These are phyloP conservation scores for Lyophyllum decastes DNA, from an alignment of 768 basidiomycete genomes.

Conservation along the genomic window DNA sequence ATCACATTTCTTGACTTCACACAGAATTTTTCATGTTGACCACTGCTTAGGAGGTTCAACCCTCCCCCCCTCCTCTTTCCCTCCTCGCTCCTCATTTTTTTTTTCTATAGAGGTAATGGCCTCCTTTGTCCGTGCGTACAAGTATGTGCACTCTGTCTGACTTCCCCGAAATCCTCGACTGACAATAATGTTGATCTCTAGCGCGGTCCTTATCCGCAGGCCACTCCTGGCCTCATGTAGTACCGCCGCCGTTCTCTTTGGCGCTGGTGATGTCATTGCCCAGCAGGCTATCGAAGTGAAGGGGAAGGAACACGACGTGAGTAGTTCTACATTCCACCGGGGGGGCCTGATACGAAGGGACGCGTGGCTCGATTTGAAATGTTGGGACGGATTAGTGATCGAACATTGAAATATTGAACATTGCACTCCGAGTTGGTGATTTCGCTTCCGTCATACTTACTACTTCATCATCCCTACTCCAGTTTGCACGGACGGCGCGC, in stretches of 20 bases:
- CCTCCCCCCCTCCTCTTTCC: neutral
- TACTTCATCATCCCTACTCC: neutral
- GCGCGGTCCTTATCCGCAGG: conserved; percentile 58
- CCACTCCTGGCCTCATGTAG: conserved; percentile 65
- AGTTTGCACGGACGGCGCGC: conserved; percentile 64
- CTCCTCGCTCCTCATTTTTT: neutral
- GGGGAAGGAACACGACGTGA: conserved; percentile 75
- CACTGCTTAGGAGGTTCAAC: neutral
- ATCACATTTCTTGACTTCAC: no score
- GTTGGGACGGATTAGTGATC: neutral
- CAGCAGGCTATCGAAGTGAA: conserved; percentile 81
- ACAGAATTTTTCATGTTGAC: no score
- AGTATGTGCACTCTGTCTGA: neutral
- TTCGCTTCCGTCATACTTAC: neutral
- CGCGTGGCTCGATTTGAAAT: no score
- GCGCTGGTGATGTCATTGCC: conserved; percentile 78
- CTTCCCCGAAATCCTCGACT: neutral
- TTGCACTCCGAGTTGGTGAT: neutral
- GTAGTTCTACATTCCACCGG: conserved; percentile 23
- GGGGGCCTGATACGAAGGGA: no score
- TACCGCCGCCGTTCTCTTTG: conserved; percentile 70
- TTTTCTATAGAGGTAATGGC: neutral
- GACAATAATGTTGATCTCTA: conserved; percentile 19
- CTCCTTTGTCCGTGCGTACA: conserved; percentile 11
- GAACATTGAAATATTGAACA: neutral